Conservation (phyloP, 805 yeast species). For the Wickerhamomyces canadensis region DNA sequence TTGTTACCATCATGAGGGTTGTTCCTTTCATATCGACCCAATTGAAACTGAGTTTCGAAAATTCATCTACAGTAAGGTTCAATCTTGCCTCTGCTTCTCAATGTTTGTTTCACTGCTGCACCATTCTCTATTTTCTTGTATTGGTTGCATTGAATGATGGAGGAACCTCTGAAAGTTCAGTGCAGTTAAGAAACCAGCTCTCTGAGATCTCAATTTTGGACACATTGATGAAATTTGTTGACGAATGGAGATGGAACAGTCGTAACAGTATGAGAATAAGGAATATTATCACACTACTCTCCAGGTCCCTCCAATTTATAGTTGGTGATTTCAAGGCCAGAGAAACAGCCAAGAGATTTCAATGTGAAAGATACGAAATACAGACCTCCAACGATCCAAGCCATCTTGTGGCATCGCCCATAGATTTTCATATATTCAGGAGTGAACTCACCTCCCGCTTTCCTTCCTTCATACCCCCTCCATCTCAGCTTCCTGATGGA, state of each 20-base stretch:
- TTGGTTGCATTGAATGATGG: conserved; percentile 7
- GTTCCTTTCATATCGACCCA: conserved; percentile 5
- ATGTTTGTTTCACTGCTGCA: conserved; percentile 10
- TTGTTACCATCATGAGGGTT: conserved; percentile 4
- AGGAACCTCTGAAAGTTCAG: neutral
- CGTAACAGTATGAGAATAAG: conserved; percentile 43
- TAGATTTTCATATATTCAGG: conserved; percentile 78
- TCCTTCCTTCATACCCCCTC: conserved; percentile 60
- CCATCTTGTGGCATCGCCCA: conserved; percentile 57
- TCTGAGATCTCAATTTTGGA: conserved; percentile 35
- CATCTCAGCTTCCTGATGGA: conserved; percentile 39
- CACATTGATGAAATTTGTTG: conserved; percentile 44
- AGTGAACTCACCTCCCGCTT: conserved; percentile 70
- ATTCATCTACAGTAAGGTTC: conserved; percentile 1
- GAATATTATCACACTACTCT: conserved; percentile 46
- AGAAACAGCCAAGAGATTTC: conserved; percentile 38
- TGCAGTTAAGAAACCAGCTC: conserved; percentile 12
- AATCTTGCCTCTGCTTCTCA: conserved; percentile 9
- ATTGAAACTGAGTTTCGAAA: conserved; percentile 7
- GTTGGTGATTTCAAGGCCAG: conserved; percentile 53
- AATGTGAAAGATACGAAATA: conserved; percentile 35
- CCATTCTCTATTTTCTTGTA: conserved; percentile 10
- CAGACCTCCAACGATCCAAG: conserved; percentile 24
- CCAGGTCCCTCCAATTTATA: conserved; percentile 49
- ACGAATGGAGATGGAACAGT: conserved; percentile 60